Base-by-base conservation (phyloP, 2,329 filamentous ascomycete genomes). In the Colletotrichum graminicola region DNA sequence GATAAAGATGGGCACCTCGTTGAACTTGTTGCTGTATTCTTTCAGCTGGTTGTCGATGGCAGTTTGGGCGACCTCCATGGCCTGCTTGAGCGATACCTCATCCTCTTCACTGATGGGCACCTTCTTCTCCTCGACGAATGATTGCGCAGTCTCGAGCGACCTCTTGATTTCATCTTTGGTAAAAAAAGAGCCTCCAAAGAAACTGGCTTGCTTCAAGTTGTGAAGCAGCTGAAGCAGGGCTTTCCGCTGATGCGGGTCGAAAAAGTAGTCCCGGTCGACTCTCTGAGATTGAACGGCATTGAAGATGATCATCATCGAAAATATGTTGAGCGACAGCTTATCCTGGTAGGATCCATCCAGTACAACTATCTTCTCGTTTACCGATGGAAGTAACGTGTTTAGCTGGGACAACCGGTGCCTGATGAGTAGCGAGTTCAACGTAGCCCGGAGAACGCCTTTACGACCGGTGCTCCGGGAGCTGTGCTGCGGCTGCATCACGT, bases 271-370 rank as follows among this genome's bases (percentile, higher is more conserved):
- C 66, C 89, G 85, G 76, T 95, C 95, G 0, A 88, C 90, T 14
- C 95, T 86, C 77, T 98, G 93, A 6, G 94, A 97, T 32, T 95
- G 95, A 0, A 98, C 90, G 0, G 94, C 91, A 77, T 98, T 98
- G 74, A 94, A 91, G 2, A 93, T 91, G 57, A 98, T 89, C 77
- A 94, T 90, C 81, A 96, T 92, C 0, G 93, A 89, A 77, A 98
- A 98, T 1, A 97, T 82, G 75, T 97, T 97, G 34, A 95, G 86
- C 0, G 92, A 93, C 12, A 97, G 80, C 76, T 91, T 94, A 79
- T 98, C 95, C 77, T 95, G 94, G 76, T 91, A 94, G 1, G 92
- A 95, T 0, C 94, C 94, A 73, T 96, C 89, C 1, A 98, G 84
- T 65, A 92, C 86, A 0, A 96, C 87, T 1, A 93, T 84, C 57